Evolutionary conservation across 2,329 filamentous ascomycete species (phyloP), one percentile per base, ranked within the genome.

Genomic region (Paecilomyces sp.): DNA sequence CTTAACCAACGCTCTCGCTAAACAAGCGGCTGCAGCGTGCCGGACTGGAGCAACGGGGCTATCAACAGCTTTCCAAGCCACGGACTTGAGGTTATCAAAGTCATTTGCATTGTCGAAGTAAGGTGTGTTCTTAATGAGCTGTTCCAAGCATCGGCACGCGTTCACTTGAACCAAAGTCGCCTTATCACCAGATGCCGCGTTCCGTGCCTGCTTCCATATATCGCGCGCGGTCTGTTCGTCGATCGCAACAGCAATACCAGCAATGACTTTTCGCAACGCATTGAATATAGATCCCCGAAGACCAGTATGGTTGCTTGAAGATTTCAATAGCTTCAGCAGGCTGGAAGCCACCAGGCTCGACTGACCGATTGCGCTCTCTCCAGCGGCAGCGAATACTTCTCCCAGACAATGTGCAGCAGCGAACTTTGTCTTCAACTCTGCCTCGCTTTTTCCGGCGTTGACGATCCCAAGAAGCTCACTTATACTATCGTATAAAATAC

Each of bases 401-500:
- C 94, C 94, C 66, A 99, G 74, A 70, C 91, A 96, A 71, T 88
- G 85, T 47, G 90, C 88, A 24, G 93, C 93, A 5, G 92, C 92
- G 82, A 97, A 92, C 75, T 91, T 95, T 3, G 86, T 84, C 68
- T 87, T 86, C 57, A 89, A 74, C 67, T 96, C 92, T 65, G 86
- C 86, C 60, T 97, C 92, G 57, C 81, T 81, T 74, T 96, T 97
- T 22, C 88, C 85, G 55, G 83, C 83, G 61, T 86, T 86, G 54
- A 96, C 73, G 59, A 96, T 86, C 11, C 78, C 80, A 9, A 92
- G 81, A 11, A 97, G 81, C 65, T 97, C 93, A 68, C 94, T 96
- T 71, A 97, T 89, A 0, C 91, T 95, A 75, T 99, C 94, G 71
- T 95, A 97, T 2, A 99, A 83, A 56, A 96, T 82, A 72, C 95